These are phyloP conservation scores for Lasiosphaeriaceae sp. DNA, from an alignment of 495 filamentous ascomycete species.

Conservation along the genomic window DNA sequence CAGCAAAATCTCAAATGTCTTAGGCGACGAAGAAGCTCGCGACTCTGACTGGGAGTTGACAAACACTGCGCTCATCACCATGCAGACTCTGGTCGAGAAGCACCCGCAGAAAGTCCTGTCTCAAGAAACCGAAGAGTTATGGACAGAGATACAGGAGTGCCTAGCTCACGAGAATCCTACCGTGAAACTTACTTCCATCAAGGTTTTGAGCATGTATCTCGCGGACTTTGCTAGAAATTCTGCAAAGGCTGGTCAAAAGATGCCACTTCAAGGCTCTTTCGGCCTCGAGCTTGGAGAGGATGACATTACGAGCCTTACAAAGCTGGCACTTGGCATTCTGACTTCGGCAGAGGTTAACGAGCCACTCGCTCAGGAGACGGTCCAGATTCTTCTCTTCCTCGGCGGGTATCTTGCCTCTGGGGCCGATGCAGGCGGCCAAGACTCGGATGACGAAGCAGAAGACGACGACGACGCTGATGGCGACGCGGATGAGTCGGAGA, in stretches of 20 bases:
- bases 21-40: conserved; percentile 43
- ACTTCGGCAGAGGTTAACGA: conserved; percentile 59
- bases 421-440: conserved; percentile 23
- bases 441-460: conserved; percentile 37
- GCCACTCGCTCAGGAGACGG: conserved; percentile 64
- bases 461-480: conserved; percentile 44
- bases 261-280: conserved; percentile 66
- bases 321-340: conserved; percentile 61
- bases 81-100: conserved; percentile 62
- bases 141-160: conserved; percentile 60
- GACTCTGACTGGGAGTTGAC: conserved; percentile 72
- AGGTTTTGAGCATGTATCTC: conserved; percentile 71
- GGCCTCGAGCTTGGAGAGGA: conserved; percentile 64
- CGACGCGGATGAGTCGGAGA: conserved; percentile 16
- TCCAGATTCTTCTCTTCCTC: conserved; percentile 75
- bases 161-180: conserved; percentile 69
- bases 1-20: conserved; percentile 41
- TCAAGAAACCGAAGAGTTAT: conserved; percentile 52
- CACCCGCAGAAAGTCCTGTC: conserved; percentile 61
- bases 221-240: conserved; percentile 69
- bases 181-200: conserved; percentile 72
- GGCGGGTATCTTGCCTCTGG: conserved; percentile 37
- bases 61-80: conserved; percentile 66
- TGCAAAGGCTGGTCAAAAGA: conserved; percentile 41
- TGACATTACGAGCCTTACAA: conserved; percentile 62